Base-by-base conservation (phyloP, 495 filamentous ascomycete species). In the Xylaria grammica region DNA sequence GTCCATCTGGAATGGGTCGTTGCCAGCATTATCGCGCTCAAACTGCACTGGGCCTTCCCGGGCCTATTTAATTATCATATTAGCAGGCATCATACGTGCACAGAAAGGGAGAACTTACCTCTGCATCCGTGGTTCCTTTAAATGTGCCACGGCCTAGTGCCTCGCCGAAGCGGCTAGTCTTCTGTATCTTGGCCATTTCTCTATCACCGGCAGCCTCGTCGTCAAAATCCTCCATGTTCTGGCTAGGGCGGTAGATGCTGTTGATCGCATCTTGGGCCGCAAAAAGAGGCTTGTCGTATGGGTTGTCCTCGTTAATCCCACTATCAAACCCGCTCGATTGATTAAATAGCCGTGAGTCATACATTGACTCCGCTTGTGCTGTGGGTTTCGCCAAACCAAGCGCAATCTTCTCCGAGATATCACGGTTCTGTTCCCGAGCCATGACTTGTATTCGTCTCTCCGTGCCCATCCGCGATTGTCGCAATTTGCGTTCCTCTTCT, bases 231-330 rank as follows among this genome's bases (percentile, higher is more conserved):
- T 93, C 91, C 52, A 84, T 86, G 58, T 87, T 88, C 24, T 90
- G 85, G 44, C 86, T 81, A 7, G 96, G 93, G 27, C 94, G 85
- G 77, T 99, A 99, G 58, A 99, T 98, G 75, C 90, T 93, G 77
- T 86, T 93, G 68, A 97, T 93, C 4, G 94, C 96, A 73, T 99
- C 94, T 78, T 97, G 93, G 56, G 94, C 95, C 11, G 94, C 93
- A 75, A 99, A 99, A 19, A 99, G 80, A 54, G 96, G 95, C 75
- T 97, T 97, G 77, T 98, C 96, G 81, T 98, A 99, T 1, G 88
- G 87, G 69, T 99, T 93, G 74, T 99, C 96, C 75, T 99, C 95
- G 74, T 99, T 99, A 84, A 97, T 94, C 22, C 95, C 96, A 44
- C 78, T 78, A 67, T 89, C 87, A 77, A 99, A 95, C 13, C 94